Percentiles rank a stretch among this genome's conserved stretches.
These are phyloP conservation scores for Alternaria incomplexa DNA, from an alignment of 2,329 filamentous ascomycete species.

Conservation along the genomic window DNA sequence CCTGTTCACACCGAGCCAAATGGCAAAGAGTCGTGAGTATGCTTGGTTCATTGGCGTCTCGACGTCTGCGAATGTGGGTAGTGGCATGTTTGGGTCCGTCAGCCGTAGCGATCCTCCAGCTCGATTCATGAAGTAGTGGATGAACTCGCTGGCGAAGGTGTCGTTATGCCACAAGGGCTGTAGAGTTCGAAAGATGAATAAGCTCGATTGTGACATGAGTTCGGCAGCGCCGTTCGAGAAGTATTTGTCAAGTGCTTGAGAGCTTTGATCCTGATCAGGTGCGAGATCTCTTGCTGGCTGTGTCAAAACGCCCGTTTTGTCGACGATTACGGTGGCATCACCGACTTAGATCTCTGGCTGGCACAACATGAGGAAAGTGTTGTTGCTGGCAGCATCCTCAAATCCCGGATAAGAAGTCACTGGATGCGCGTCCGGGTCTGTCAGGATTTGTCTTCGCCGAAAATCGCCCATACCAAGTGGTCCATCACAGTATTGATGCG, in stretches of 20 bases:
- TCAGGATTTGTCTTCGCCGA: neutral
- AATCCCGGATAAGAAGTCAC: neutral
- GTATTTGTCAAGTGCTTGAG: neutral
- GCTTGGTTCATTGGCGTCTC: neutral
- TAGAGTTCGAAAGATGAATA: neutral
- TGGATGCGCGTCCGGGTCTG: neutral
- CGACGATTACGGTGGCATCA: neutral
- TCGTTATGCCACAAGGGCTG: neutral
- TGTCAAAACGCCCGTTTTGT: neutral
- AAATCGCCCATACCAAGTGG: neutral
- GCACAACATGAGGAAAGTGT: neutral
- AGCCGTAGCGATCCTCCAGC: neutral
- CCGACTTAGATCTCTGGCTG: neutral
- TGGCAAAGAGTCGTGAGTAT: neutral
- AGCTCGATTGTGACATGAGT: neutral
- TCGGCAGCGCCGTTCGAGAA: neutral
- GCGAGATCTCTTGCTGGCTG: neutral
- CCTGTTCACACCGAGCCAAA: neutral
- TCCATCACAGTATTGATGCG: neutral
- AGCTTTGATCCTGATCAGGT: neutral
- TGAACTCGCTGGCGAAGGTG: neutral
- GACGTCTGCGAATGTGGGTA: neutral
- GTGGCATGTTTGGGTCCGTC: neutral
- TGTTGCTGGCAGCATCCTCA: neutral
- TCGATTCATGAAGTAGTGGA: neutral